Base-by-base conservation (phyloP, 2,329 filamentous ascomycete genomes). In the Verticillium nonalfalfae region DNA sequence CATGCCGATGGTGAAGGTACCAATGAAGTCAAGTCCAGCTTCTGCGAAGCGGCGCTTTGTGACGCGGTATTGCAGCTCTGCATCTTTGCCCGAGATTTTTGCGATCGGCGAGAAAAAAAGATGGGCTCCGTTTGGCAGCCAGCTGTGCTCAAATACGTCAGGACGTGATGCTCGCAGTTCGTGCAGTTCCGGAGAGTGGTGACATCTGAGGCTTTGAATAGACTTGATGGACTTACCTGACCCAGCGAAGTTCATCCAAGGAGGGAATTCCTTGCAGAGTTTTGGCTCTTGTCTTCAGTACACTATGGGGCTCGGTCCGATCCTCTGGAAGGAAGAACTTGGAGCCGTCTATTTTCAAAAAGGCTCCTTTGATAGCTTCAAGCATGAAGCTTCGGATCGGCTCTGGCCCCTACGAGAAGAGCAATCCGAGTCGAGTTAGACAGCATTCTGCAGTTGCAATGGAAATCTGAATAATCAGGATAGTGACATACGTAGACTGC, bases 401-500 rank as follows among this genome's bases (percentile, higher is more conserved):
- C 33, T 68, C 65, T 0, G 73, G 73, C 7, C 74, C n/a, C n/a
- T n/a, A n/a, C n/a, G n/a, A n/a, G n/a, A n/a, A n/a, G n/a, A n/a
- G n/a, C n/a, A n/a, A n/a, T n/a, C n/a, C n/a, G n/a, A n/a, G n/a
- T n/a, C n/a, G n/a, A n/a, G n/a, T n/a, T n/a, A n/a, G n/a, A n/a
- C n/a, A n/a, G n/a, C n/a, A n/a, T n/a, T n/a, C n/a, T n/a, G n/a
- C n/a, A n/a, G n/a, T n/a, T n/a, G n/a, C n/a, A n/a, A n/a, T n/a
- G n/a, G n/a, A n/a, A n/a, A n/a, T n/a, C n/a, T n/a, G n/a, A n/a
- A n/a, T n/a, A n/a, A n/a, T n/a, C n/a, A n/a, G n/a, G n/a, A n/a
- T n/a, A n/a, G n/a, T n/a, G n/a, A n/a, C n/a, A n/a, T n/a, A n/a
- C 72, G 59, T 76, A 74, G 1, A 75, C 66, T 4, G 76, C 77